Evolutionary conservation across 306 rosid species (phyloP).

Genomic region (Vicia sativa): DNA sequence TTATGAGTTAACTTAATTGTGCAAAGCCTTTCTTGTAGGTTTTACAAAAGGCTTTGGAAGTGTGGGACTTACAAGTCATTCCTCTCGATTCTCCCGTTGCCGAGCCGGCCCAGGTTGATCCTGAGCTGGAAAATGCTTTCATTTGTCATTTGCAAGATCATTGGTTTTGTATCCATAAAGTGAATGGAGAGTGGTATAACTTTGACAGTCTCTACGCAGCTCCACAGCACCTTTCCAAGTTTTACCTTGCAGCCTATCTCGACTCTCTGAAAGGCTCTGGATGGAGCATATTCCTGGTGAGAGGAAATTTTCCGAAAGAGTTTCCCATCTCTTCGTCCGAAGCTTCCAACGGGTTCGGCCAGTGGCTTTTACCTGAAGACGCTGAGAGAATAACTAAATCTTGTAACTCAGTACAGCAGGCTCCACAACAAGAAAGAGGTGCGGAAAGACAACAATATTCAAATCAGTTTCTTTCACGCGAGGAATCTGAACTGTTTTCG

Average conservation of each 20-base stretch:
- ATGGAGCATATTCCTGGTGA: conserved; percentile 97
- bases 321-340: conserved; percentile 85
- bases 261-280: conserved; percentile 92
- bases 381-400: conserved; percentile 95
- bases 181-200: conserved; percentile 93
- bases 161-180: conserved; percentile 98
- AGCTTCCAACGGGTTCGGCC: conserved; percentile 91
- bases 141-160: conserved; percentile 95
- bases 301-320: conserved; percentile 93
- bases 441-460: conserved; percentile 43
- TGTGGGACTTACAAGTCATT: conserved; percentile 97
- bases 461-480: conserved; percentile 46
- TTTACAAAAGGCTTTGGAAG: conserved; percentile 92
- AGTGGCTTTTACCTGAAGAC: conserved; percentile 95
- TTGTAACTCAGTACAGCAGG: conserved; percentile 65
- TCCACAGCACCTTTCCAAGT: conserved; percentile 90
- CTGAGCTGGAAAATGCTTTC: conserved; percentile 90
- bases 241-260: conserved; percentile 92
- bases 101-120: conserved; percentile 96
- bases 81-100: conserved; percentile 98
- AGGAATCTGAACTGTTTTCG: conserved; percentile 58
- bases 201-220: conserved; percentile 98
- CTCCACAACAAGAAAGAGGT: conserved; percentile 52
- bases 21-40: conserved; percentile 61
- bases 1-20: conserved; percentile 29